Percentiles rank a stretch among this genome's conserved stretches.
These are phyloP conservation scores for Globisporangium carolinianum DNA, from an alignment of 352 stramenopile species.

Conservation along the genomic window DNA sequence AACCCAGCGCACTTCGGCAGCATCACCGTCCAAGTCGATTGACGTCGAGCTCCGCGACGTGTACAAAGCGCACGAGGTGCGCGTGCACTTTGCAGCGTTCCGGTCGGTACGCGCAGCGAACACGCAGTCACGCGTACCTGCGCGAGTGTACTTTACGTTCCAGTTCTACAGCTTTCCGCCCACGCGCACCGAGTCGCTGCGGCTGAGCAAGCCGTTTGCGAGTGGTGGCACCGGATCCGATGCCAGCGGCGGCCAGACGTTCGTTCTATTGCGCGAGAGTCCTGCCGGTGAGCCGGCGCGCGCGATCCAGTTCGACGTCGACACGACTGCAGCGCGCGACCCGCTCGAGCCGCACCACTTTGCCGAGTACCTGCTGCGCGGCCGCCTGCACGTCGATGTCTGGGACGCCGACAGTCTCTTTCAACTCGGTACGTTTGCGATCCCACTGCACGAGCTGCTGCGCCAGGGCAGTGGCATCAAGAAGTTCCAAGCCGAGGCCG, in stretches of 20 bases:
- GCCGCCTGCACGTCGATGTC: slow-evolving; percentile 87
- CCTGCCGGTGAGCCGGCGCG: slow-evolving; percentile 55
- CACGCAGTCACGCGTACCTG: slow-evolving; percentile 9
- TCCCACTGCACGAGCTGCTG: slow-evolving; percentile 86
- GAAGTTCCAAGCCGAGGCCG: slow-evolving; percentile 85
- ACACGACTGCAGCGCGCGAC: slow-evolving; percentile 50
- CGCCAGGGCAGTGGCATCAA: slow-evolving; percentile 85
- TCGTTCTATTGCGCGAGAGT: slow-evolving; percentile 59
- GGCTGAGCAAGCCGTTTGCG: slow-evolving; percentile 51
- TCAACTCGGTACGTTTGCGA: slow-evolving; percentile 70
- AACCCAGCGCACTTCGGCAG: slow-evolving; percentile 2
- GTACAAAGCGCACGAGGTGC: slow-evolving; percentile 81
- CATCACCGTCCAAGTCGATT: slow-evolving; percentile 36
- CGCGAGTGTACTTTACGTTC: slow-evolving; percentile 87
- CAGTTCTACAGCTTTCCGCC: slow-evolving; percentile 90
- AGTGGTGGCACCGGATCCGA: slow-evolving; percentile 13
- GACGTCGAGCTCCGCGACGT: slow-evolving; percentile 70
- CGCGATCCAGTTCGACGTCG: slow-evolving; percentile 71
- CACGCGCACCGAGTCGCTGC: slow-evolving; percentile 80
- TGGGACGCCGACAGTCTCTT: slow-evolving; percentile 92
- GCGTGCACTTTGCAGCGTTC: slow-evolving; percentile 88
- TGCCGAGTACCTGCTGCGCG: slow-evolving; percentile 81
- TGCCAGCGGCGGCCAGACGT: slow-evolving; percentile 25
- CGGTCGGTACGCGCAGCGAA: slow-evolving; percentile 14
- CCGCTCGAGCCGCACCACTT: slow-evolving; percentile 73